Evolutionary conservation across 805 yeast genomes (phyloP), one percentile per base, ranked within the genome.

Genomic region (Barnettozyma sp.): DNA sequence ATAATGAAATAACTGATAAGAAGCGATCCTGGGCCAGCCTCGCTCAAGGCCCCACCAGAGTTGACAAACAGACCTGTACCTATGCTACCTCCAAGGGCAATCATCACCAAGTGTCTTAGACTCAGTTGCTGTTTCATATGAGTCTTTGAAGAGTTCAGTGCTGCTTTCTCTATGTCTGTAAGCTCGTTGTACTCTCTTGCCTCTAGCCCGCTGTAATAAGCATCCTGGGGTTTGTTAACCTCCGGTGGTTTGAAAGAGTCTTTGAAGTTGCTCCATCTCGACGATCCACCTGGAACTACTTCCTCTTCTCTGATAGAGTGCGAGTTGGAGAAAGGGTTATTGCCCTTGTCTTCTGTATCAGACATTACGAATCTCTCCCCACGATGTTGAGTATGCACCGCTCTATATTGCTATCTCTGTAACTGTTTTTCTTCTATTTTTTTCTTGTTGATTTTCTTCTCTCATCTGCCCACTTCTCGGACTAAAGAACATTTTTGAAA

Each of bases 11-110:
- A 71, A 41, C 73, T 78, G 33, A 78, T 70, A 33, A 78, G 57
- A 25, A 78, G 55, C 32, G 78, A 70, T 3, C 77, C 84, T 6
- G 83, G 81, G 15, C 85, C 86, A 48, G 80, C 79, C 13, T 66
- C 62, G 17, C 48, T 55, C 36, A 79, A 59, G 2, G 81, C 73
- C 35, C 66, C 59, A 40, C 83, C 84, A 7, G 81, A 68, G 38
- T 81, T 82, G 34, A 78, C 72, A 42, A 79, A 77, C 39, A 78
- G 59, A 53, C 86, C 84, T 21, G 84, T 76, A 56, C 87, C 85
- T 44, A 79, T 76, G 41, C 78, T 70, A 48, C 84, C 83, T 42
- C 83, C 86, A 36, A 79, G 68, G 25, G 85, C 79, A 60, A 83
- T 83, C 85, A 82, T 78, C 41, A 79, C 77, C 46, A 83, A 59